Evolutionary conservation across 345 rosid genomes (phyloP).

Genomic region (Brassica nigra): DNA sequence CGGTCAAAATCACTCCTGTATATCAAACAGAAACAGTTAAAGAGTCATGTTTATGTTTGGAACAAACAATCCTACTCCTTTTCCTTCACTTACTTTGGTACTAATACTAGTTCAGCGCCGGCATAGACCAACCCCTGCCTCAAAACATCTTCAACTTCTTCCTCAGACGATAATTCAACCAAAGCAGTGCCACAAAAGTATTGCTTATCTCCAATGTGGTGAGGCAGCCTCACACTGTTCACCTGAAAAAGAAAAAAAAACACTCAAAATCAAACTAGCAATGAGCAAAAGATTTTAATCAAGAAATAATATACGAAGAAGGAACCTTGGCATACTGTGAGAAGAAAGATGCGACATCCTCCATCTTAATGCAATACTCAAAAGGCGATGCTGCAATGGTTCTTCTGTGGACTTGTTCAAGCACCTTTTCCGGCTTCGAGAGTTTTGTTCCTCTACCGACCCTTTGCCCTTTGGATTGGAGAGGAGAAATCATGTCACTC

Average conservation of each 20-base stretch:
- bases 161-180: constrained; percentile 56
- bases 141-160: constrained; percentile 46
- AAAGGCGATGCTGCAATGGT: constrained; percentile 55
- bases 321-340: constrained; percentile 50
- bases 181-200: constrained; percentile 57
- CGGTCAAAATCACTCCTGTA: constrained; percentile 55
- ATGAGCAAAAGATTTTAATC: not conserved
- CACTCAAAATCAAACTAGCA: not conserved
- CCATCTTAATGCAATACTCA: constrained; percentile 42
- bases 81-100: constrained; percentile 47
- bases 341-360: constrained; percentile 49
- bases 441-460: constrained; percentile 50
- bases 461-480: constrained; percentile 39
- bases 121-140: constrained; percentile 45
- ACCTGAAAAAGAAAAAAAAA: constrained; percentile 37
- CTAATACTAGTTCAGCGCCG: constrained; percentile 50
- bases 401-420: constrained; percentile 51
- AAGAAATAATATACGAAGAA: not conserved
- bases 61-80: not conserved
- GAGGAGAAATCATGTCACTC: not conserved
- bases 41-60: not conserved
- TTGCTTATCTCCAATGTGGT: constrained; percentile 51
- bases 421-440: constrained; percentile 43
- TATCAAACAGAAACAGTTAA: constrained; percentile 15
- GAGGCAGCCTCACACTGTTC: constrained; percentile 59